Conservation (phyloP, 2,329 filamentous ascomycete species). For the Xylariaceae sp. region DNA sequence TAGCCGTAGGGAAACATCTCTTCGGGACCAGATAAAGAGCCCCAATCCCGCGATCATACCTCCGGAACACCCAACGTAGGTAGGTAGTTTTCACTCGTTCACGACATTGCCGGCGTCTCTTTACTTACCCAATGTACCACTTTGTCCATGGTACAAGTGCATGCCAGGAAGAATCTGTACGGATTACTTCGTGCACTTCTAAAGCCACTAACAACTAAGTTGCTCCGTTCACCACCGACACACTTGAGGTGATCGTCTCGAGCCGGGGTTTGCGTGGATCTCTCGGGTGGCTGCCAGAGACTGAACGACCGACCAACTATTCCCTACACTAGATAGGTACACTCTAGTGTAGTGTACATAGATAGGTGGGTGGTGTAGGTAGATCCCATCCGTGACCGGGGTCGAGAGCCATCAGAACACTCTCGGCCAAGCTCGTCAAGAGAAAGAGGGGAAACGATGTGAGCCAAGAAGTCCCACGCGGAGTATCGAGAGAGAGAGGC, state of each 20-base stretch:
- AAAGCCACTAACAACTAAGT: too few relatives aligned
- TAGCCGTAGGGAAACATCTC: neutral
- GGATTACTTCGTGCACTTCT: too few relatives aligned
- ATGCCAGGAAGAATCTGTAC: too few relatives aligned
- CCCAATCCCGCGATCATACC: too few relatives aligned
- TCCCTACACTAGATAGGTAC: neutral
- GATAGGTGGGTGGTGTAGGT: neutral
- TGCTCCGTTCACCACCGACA: too few relatives aligned
- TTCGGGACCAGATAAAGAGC: too few relatives aligned
- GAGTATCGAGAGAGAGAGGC: slow-evolving; percentile 7
- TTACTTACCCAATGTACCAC: too few relatives aligned
- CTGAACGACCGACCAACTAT: slow-evolving; percentile 6
- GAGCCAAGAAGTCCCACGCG: slow-evolving; percentile 24
- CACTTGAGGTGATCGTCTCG: neutral
- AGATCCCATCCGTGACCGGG: slow-evolving; percentile 21
- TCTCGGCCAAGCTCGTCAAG: slow-evolving; percentile 16
- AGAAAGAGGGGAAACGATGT: slow-evolving; percentile 25
- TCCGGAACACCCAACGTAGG: too few relatives aligned
- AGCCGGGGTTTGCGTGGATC: slow-evolving; percentile 22
- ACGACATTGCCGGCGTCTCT: too few relatives aligned
- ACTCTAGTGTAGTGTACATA: neutral
- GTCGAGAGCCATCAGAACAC: slow-evolving; percentile 29
- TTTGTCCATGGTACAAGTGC: too few relatives aligned
- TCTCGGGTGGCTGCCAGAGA: slow-evolving; percentile 22
- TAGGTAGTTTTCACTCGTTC: neutral